Conservation (phyloP, 2,329 filamentous ascomycete species). For the Akanthomyces dipterigenus region DNA sequence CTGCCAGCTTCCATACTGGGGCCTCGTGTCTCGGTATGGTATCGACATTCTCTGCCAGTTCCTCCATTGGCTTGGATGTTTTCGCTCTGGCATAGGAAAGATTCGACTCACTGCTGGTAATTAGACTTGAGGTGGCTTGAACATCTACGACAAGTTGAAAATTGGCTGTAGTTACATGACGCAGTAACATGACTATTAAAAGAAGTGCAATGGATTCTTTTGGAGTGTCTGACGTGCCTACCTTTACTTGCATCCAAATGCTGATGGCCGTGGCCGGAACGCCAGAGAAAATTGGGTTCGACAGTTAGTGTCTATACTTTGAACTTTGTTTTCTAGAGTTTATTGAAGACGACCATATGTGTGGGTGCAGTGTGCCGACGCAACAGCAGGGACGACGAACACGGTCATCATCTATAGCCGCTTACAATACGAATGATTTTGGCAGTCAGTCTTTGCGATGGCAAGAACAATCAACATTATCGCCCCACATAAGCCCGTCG, state of each 20-base stretch:
- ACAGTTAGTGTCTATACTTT: too few species aligned
- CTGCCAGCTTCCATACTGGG: conserved; percentile 31
- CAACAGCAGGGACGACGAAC: too few species aligned
- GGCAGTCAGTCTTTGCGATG: conserved; percentile 15
- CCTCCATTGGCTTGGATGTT: conserved; percentile 44
- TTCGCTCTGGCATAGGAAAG: conserved; percentile 50
- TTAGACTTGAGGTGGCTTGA: conserved; percentile 48
- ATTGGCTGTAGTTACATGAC: conserved; percentile 53
- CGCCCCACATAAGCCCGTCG: conserved; percentile 13
- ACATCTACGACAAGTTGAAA: conserved; percentile 46
- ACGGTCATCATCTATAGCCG: too few species aligned
- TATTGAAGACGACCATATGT: too few species aligned
- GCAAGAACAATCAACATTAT: conserved; percentile 15
- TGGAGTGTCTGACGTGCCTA: not conserved
- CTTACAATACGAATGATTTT: too few species aligned
- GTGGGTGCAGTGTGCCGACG: too few species aligned
- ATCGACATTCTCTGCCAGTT: conserved; percentile 44
- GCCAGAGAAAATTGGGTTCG: too few species aligned
- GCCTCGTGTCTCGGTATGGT: conserved; percentile 23
- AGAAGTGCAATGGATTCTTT: too few species aligned
- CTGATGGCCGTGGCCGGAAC: too few species aligned
- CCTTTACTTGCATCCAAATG: too few species aligned
- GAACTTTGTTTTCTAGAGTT: too few species aligned
- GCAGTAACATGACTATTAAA: not conserved
- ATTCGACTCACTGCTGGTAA: conserved; percentile 49